A percentile compares a stretch with the other conserved stretches of the same genome.
Conservation (phyloP, 2,329 filamentous ascomycete genomes). For the Aurifilum marmelostoma region DNA sequence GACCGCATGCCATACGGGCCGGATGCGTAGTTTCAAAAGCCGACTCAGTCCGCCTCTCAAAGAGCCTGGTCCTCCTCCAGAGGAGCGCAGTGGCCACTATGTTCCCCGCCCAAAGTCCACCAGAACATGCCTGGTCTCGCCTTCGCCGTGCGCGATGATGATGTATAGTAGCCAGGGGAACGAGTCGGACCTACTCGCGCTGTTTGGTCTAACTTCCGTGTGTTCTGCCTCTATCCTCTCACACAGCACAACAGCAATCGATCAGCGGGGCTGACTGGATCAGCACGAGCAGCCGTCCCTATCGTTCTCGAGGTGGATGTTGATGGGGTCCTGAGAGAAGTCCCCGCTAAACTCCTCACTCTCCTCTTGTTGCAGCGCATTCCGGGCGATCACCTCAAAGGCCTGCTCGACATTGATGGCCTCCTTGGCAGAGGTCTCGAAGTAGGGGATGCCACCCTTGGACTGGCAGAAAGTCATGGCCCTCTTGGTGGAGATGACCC, state of each 20-base stretch:
- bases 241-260: not conserved
- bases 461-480: conserved; percentile 98
- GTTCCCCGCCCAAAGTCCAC: not conserved
- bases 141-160: not conserved
- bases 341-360: conserved; percentile 97
- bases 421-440: conserved; percentile 98
- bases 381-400: conserved; percentile 88
- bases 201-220: not conserved
- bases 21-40: not conserved
- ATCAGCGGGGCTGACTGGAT: conserved; percentile 62
- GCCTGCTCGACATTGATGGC: conserved; percentile 94
- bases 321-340: conserved; percentile 90
- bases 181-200: not conserved
- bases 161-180: not conserved
- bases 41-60: not conserved
- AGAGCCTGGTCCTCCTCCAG: not conserved
- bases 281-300: conserved; percentile 93
- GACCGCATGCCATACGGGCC: not conserved
- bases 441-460: conserved; percentile 96
- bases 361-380: conserved; percentile 94
- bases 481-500: conserved; percentile 93
- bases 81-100: not conserved
- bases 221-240: not conserved
- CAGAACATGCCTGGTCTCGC: not conserved
- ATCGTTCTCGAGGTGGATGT: conserved; percentile 94